These are phyloP conservation scores for Sarcodon sp. DNA, from an alignment of 768 basidiomycete genomes.

Conservation along the genomic window DNA sequence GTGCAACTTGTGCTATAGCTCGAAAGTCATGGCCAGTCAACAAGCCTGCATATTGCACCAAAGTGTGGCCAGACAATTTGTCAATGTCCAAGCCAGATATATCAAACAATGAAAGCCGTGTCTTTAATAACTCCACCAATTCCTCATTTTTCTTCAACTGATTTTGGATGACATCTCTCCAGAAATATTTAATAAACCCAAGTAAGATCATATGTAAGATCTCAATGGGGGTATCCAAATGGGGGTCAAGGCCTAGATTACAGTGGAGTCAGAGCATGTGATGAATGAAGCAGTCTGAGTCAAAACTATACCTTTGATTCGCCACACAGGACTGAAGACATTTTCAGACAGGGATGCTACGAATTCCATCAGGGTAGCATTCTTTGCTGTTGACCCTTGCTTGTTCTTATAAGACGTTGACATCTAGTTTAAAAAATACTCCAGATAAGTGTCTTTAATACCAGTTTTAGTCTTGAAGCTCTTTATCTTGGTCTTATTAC, in stretches of 20 bases:
- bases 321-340: conserved; percentile 11
- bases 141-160: conserved; percentile 7
- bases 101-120: conserved; percentile 11
- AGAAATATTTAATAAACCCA: conserved; percentile 28
- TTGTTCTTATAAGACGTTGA: conserved; percentile 5
- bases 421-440: conserved; percentile 7
- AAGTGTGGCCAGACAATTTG: conserved; percentile 13
- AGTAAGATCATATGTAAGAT: conserved; percentile 27
- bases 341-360: conserved; percentile 15
- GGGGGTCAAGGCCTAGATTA: conserved; percentile 10
- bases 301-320: conserved; percentile 20
- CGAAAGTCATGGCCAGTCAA: conserved; percentile 24
- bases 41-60: conserved; percentile 18
- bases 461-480: conserved; percentile 8
- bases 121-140: conserved; percentile 13
- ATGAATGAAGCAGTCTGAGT: conserved; percentile 12
- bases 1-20: conserved; percentile 9
- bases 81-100: conserved; percentile 14
- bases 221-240: conserved; percentile 21
- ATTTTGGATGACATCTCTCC: conserved; percentile 4
- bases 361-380: conserved; percentile 8
- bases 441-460: conserved; percentile 9
- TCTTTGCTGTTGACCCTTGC: conserved; percentile 2
- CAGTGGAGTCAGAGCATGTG: background rate
- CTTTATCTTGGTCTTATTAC: conserved; percentile 3